phyloP scores from a whole-genome alignment of 495 filamentous ascomycete genomes.

The Endocarpon pusillum region DNA sequence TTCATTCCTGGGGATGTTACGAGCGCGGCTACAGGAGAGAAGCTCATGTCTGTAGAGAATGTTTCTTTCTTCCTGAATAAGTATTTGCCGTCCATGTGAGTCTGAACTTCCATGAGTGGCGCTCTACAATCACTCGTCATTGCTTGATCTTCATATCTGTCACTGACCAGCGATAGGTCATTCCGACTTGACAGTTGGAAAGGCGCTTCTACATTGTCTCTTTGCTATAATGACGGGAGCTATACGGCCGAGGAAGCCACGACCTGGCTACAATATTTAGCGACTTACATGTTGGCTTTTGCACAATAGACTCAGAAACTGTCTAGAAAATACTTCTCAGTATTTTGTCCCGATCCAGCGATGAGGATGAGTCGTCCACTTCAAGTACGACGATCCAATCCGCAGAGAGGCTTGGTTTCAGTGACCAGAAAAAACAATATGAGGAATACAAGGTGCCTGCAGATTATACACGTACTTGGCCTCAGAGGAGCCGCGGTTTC shows the following conservation, averaged over 20 bases:
- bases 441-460: too few relatives aligned
- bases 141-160: background rate
- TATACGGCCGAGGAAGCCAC: constrained; percentile 1
- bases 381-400: too few relatives aligned
- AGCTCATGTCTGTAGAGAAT: background rate
- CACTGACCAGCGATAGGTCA: background rate
- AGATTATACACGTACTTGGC: too few relatives aligned
- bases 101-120: too few relatives aligned
- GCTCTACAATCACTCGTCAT: too few relatives aligned
- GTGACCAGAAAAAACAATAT: too few relatives aligned
- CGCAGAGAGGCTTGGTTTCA: too few relatives aligned
- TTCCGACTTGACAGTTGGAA: constrained; percentile 2
- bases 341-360: too few relatives aligned
- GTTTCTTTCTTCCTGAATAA: constrained; percentile 2
- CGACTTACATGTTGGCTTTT: background rate
- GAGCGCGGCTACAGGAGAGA: background rate
- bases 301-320: too few relatives aligned
- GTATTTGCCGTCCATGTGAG: constrained; percentile 3
- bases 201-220: background rate
- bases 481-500: too few relatives aligned
- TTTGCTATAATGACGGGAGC: constrained; percentile 2
- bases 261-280: background rate
- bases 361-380: too few relatives aligned
- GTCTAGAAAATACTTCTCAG: too few relatives aligned
- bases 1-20: constrained; percentile 1